These are phyloP conservation scores for Mesostigma viride DNA, from an alignment of 139 green algal genomes.

Conservation along the genomic window DNA sequence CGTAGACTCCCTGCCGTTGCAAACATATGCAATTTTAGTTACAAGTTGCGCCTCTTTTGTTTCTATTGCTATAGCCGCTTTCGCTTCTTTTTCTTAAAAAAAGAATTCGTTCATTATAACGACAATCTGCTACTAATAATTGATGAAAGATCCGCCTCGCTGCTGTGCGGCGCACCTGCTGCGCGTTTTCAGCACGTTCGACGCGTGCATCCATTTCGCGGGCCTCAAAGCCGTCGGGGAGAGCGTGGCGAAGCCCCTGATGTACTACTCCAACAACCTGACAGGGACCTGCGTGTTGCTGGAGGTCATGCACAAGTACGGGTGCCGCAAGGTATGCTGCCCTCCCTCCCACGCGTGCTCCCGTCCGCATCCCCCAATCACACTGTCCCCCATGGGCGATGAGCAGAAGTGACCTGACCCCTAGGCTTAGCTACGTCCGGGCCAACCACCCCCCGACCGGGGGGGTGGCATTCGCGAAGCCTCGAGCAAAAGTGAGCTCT, in stretches of 20 bases:
- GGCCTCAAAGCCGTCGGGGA: constrained; percentile 90
- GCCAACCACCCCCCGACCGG: too few species aligned
- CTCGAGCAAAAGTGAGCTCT: too few species aligned
- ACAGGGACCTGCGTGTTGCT: constrained; percentile 69
- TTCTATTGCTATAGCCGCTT: too few species aligned
- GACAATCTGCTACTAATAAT: background rate
- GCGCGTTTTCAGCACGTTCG: constrained; percentile 30
- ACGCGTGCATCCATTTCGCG: constrained; percentile 89
- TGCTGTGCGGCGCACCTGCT: background rate
- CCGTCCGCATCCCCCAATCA: too few species aligned
- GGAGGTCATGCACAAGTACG: constrained; percentile 55
- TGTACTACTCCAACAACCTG: constrained; percentile 98
- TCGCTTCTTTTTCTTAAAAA: background rate
- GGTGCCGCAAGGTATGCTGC: constrained; percentile 35
- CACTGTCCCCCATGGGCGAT: too few species aligned
- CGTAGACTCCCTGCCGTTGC: too few species aligned
- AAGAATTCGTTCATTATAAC: background rate
- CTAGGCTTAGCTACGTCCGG: constrained; percentile 3
- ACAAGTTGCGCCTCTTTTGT: too few species aligned
- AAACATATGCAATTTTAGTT: background rate
- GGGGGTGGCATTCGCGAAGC: too few species aligned
- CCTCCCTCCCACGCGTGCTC: too few species aligned
- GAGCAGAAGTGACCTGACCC: background rate
- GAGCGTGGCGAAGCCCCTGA: constrained; percentile 70
- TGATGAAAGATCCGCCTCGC: background rate